phyloP scores from a whole-genome alignment of 139 green algal species.

The Astrephomene gubernaculifera region DNA sequence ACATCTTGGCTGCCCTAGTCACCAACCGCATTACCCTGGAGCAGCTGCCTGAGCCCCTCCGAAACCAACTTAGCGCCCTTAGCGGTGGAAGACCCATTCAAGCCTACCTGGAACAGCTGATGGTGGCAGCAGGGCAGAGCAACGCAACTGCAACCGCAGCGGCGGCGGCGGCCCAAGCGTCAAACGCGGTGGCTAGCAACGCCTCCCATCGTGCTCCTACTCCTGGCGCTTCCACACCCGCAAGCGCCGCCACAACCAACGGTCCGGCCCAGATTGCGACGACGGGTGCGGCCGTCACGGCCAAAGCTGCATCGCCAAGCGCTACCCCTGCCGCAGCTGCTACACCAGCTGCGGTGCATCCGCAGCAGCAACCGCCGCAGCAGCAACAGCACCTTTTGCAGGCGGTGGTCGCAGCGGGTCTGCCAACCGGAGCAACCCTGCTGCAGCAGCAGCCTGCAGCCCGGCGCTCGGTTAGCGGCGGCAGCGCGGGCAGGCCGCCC shows the following conservation, averaged over 20 bases:
- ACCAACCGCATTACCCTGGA: conserved; percentile 33
- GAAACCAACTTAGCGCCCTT: conserved; percentile 10
- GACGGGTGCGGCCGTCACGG: neutral
- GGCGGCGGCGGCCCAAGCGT: neutral
- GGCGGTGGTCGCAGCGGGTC: neutral
- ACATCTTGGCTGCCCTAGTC: conserved; percentile 27
- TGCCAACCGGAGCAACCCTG: neutral
- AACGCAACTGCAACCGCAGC: neutral
- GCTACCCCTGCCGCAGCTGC: conserved; percentile 26
- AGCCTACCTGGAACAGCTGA: conserved; percentile 23
- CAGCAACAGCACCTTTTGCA: conserved; percentile 12
- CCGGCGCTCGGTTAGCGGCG: conserved; percentile 6
- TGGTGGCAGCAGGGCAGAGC: neutral
- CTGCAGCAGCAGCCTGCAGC: conserved; percentile 23
- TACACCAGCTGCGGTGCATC: conserved; percentile 13
- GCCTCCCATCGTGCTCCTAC: too few relatives aligned
- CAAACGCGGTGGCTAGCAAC: neutral
- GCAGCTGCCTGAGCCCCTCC: conserved; percentile 27
- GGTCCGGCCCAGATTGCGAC: neutral
- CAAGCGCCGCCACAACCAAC: neutral
- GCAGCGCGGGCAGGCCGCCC: neutral
- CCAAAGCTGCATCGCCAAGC: neutral
- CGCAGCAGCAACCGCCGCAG: too few relatives aligned
- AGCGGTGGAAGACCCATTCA: conserved; percentile 1
- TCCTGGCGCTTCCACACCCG: neutral